Evolutionary conservation across 441 rosid species (phyloP).

Genomic region (Omphalea diandra): DNA sequence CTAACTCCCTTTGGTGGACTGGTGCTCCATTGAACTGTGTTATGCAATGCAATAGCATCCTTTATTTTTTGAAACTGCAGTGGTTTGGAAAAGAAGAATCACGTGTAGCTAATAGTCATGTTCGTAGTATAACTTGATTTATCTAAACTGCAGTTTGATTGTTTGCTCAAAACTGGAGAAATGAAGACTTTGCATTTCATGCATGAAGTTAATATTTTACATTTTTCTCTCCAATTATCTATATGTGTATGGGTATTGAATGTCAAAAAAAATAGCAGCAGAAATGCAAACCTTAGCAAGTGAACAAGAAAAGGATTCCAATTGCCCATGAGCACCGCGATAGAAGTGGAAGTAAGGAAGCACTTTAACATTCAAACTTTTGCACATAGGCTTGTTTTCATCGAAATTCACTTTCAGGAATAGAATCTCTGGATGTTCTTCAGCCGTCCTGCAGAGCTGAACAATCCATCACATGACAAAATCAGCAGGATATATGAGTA

Average conservation of each 20-base stretch:
- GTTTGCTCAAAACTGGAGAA: too few species aligned
- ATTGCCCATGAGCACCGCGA: constrained; percentile 86
- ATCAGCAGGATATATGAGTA: constrained; percentile 7
- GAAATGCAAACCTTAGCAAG: constrained; percentile 74
- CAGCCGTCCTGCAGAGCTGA: constrained; percentile 90
- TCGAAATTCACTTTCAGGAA: constrained; percentile 94
- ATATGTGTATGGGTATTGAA: constrained; percentile 4
- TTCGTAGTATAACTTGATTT: too few species aligned
- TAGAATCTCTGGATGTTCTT: constrained; percentile 69
- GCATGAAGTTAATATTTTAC: too few species aligned
- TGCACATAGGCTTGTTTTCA: constrained; percentile 95
- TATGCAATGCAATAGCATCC: constrained; percentile 69
- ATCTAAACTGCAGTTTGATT: too few species aligned
- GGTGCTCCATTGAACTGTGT: constrained; percentile 54
- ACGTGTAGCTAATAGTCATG: constrained; percentile 13
- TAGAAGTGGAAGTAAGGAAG: constrained; percentile 96
- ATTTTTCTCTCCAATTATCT: too few species aligned
- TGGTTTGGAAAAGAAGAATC: background rate
- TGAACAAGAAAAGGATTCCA: constrained; percentile 95
- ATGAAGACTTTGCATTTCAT: too few species aligned
- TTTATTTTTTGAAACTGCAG: constrained; percentile 95
- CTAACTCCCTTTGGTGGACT: constrained; percentile 55
- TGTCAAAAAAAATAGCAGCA: constrained; percentile 1
- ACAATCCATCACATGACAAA: constrained; percentile 15
- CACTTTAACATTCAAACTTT: constrained; percentile 87